Evolutionary conservation across 192 early-diverging fungal species (phyloP), one percentile per base, ranked within the genome.

Genomic region (Spinellus fusiger): DNA sequence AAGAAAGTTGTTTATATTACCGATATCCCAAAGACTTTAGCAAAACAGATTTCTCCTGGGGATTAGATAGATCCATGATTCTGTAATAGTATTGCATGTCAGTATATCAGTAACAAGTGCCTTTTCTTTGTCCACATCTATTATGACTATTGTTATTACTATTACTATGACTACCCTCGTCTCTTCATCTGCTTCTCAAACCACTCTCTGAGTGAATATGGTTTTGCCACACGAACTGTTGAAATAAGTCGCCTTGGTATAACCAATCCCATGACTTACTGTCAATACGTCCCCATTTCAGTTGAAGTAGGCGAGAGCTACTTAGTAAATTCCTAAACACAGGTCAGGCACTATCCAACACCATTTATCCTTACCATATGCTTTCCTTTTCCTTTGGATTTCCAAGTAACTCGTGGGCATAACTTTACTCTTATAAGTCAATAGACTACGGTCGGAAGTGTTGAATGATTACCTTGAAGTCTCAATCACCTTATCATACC

Each of bases 401-500:
- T 18, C 91, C 91, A 18, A 93, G 69, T 0, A 93, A 68, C 61
- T 93, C 91, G 57, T 85, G 83, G 22, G 85, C 84, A 63, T 91
- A 93, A 3, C 83, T 81, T 37, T 37, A 37, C 13, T 37, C 13
- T 37, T 37, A 37, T 37, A 37, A 37, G 35, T 9, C 13, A 37
- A 38, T 37, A 25, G 12, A 26, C 10, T 54, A 16, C 12, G 7
- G 27, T 16, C 16, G 27, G 22, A 9, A 22, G 12, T 26, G 22
- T 13, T 13, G 26, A n/a, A n/a, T n/a, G n/a, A n/a, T 46, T 49
- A 60, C 58, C 46, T 60, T 59, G 81, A 82, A 0, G 87, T 91
- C 62, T 93, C 90, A 54, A 93, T 91, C 16, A 84, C 83, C 69
- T 90, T 93, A 59, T 91, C 91, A 64, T 93, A 93, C 15, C 89